Evolutionary conservation across 2,329 filamentous ascomycete species (phyloP).

Genomic region (Whalleya microplaca): DNA sequence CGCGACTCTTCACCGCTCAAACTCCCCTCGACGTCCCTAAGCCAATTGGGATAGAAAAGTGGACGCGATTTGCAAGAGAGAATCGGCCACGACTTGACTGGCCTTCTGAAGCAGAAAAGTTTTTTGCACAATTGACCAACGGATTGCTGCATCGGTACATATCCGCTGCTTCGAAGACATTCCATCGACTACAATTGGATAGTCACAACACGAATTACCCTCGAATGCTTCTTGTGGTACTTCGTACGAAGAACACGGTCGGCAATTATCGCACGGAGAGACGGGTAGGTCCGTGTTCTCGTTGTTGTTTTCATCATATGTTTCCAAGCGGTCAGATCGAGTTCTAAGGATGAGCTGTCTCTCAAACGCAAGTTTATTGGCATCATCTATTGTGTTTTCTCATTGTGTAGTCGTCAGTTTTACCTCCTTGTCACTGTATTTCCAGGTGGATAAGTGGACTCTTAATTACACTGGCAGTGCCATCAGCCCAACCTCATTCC

Average conservation of each 20-base stretch:
- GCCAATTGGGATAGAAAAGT: conserved; percentile 21
- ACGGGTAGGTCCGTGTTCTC: conserved; percentile 13
- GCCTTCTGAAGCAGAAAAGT: conserved; percentile 11
- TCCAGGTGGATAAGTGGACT: conserved; percentile 5
- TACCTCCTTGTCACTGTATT: conserved; percentile 25
- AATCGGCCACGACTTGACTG: conserved; percentile 18
- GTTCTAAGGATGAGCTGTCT: background rate
- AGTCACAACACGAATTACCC: conserved; percentile 12
- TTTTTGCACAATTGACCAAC: conserved; percentile 26
- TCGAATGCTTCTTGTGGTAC: conserved; percentile 18
- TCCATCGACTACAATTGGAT: conserved; percentile 13
- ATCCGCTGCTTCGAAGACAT: conserved; percentile 16
- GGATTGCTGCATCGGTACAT: conserved; percentile 12
- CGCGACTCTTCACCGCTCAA: conserved; percentile 35
- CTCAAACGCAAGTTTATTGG: background rate
- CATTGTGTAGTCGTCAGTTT: conserved; percentile 9
- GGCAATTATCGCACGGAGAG: conserved; percentile 12
- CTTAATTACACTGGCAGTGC: background rate
- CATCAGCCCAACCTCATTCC: conserved; percentile 4
- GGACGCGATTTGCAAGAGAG: conserved; percentile 22
- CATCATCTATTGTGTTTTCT: background rate
- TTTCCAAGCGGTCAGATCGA: background rate
- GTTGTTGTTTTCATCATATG: conserved; percentile 9
- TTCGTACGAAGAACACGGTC: conserved; percentile 6
- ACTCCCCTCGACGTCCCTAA: conserved; percentile 23